phyloP scores from a whole-genome alignment of 768 basidiomycete species.

The Crucibulum laeve region DNA sequence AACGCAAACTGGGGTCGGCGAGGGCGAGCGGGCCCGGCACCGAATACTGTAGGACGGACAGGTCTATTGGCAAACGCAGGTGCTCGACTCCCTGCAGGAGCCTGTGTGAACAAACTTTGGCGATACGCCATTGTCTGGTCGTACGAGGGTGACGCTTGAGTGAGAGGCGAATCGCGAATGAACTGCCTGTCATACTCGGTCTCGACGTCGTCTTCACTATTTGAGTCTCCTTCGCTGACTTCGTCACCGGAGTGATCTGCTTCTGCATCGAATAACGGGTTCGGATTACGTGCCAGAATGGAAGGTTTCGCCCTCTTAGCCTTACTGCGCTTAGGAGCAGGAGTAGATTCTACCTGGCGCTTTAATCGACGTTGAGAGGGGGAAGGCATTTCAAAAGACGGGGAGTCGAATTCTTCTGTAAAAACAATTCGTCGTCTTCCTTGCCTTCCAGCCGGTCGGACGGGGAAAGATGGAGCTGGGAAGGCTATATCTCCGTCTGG shows the following conservation, averaged over 20 bases:
- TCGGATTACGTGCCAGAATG: slow-evolving; percentile 17
- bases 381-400: slow-evolving; percentile 22
- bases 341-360: slow-evolving; percentile 26
- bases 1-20: slow-evolving; percentile 3
- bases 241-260: slow-evolving; percentile 83
- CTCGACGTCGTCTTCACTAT: slow-evolving; percentile 50
- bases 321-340: slow-evolving; percentile 12
- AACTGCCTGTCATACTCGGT: slow-evolving; percentile 68
- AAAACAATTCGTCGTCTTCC: slow-evolving; percentile 23
- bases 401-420: slow-evolving; percentile 29
- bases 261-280: slow-evolving; percentile 59
- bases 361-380: slow-evolving; percentile 33
- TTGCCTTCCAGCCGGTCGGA: slow-evolving; percentile 14
- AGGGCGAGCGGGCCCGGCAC: background rate
- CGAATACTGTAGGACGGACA: slow-evolving; percentile 22
- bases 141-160: slow-evolving; percentile 69
- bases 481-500: slow-evolving; percentile 5
- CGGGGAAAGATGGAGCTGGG: slow-evolving; percentile 24
- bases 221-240: slow-evolving; percentile 57
- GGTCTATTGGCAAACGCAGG: slow-evolving; percentile 58
- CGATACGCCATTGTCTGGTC: slow-evolving; percentile 70
- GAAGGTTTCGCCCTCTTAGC: slow-evolving; percentile 19
- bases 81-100: slow-evolving; percentile 30
- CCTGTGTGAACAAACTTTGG: slow-evolving; percentile 71
- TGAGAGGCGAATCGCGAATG: slow-evolving; percentile 56